Percentiles rank a stretch among this genome's conserved stretches.
These are phyloP conservation scores for Capronia americana DNA, from an alignment of 2,329 filamentous ascomycete genomes.

Conservation along the genomic window DNA sequence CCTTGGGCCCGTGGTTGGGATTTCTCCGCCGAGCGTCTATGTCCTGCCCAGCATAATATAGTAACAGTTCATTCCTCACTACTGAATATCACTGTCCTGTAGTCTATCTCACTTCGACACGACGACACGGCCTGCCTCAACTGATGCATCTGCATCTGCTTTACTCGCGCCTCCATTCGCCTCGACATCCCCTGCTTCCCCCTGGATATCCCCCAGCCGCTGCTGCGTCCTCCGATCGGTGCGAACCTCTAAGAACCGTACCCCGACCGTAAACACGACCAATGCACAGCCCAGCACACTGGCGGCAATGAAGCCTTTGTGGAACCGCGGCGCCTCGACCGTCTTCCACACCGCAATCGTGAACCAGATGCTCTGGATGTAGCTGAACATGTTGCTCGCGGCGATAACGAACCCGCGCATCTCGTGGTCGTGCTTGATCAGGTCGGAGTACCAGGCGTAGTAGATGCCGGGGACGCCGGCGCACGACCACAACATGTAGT, in stretches of 20 bases:
- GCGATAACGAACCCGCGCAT: conserved; percentile 33
- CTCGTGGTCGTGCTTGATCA: conserved; percentile 32
- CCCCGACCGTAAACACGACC: conserved; percentile 8
- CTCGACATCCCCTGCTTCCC: background rate
- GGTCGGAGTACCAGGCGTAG: conserved; percentile 29
- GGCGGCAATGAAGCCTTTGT: conserved; percentile 8
- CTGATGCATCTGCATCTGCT: no score
- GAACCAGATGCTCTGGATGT: conserved; percentile 30
- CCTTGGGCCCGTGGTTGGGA: no score
- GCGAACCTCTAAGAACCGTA: background rate
- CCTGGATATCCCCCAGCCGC: background rate
- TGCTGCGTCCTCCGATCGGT: background rate
- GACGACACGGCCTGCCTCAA: no score
- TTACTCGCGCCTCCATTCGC: background rate
- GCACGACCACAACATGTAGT: conserved; percentile 21
- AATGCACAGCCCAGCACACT: conserved; percentile 9
- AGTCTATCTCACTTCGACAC: no score
- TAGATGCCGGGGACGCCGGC: conserved; percentile 29
- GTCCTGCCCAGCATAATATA: no score
- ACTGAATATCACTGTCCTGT: no score
- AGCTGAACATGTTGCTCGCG: conserved; percentile 30
- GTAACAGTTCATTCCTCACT: no score
- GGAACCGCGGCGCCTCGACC: conserved; percentile 15
- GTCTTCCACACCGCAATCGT: conserved; percentile 30
- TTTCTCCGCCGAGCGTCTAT: no score